Percentiles rank a stretch among this genome's conserved stretches.
Conservation (phyloP, 371 early-diverging fungal species). For the Thermomucor indicae-seudaticae region DNA sequence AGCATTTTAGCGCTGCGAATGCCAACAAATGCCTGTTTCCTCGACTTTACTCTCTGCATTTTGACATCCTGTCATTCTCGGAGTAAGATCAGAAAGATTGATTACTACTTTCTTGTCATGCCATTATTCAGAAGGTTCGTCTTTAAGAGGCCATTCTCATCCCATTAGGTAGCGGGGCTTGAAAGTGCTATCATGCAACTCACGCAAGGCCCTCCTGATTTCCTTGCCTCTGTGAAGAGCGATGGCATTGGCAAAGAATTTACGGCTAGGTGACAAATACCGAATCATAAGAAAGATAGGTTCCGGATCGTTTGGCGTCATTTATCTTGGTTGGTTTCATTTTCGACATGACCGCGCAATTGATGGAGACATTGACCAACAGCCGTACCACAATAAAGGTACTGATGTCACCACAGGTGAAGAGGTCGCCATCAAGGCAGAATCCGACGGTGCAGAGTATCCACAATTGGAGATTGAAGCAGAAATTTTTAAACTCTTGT, state of each 20-base stretch:
- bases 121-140: too few species aligned
- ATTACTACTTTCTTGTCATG: too few species aligned
- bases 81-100: too few species aligned
- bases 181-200: too few species aligned
- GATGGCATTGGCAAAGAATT: slow-evolving; percentile 47
- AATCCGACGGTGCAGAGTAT: slow-evolving; percentile 89
- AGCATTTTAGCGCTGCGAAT: too few species aligned
- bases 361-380: background rate
- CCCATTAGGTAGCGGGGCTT: too few species aligned
- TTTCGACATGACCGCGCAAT: background rate
- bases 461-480: slow-evolving; percentile 98
- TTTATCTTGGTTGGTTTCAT: slow-evolving; percentile 81
- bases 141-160: too few species aligned
- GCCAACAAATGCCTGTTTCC: too few species aligned
- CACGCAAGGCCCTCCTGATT: too few species aligned
- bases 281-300: slow-evolving; percentile 97
- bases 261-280: slow-evolving; percentile 90
- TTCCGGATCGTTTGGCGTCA: slow-evolving; percentile 99
- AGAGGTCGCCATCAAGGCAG: slow-evolving; percentile 97
- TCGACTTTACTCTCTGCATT: too few species aligned
- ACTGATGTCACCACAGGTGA: slow-evolving; percentile 91
- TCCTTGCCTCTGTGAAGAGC: too few species aligned
- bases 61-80: too few species aligned
- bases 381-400: slow-evolving; percentile 44
- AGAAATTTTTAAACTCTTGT: slow-evolving; percentile 89